phyloP scores from a whole-genome alignment of 176 grass and related monocot species.

The Saccharum officinarum region DNA sequence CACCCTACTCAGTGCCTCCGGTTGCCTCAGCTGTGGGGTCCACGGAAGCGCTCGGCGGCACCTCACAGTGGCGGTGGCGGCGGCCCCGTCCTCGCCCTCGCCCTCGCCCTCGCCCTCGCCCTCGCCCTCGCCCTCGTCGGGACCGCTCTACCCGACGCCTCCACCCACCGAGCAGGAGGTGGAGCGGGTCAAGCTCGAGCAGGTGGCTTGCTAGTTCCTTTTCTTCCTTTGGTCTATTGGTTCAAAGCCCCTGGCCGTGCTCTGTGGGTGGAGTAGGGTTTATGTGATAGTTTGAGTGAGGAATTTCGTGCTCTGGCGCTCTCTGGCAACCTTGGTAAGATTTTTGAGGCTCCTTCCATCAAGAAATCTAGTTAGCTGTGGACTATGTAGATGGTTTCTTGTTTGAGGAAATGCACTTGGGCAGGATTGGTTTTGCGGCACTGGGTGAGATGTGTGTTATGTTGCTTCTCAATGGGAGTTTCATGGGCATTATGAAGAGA shows the following conservation, averaged over 20 bases:
- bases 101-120: too few species aligned
- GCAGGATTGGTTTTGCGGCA: background rate
- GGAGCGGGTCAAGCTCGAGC: constrained; percentile 71
- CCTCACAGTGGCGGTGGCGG: constrained; percentile 7
- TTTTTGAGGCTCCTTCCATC: background rate
- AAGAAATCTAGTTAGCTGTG: background rate
- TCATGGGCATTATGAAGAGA: too few species aligned
- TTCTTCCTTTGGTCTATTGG: background rate
- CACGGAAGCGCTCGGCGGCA: constrained; percentile 17
- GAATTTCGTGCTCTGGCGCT: background rate
- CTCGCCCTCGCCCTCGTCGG: constrained; percentile 24
- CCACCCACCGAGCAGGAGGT: constrained; percentile 46
- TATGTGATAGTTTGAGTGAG: constrained; percentile 1
- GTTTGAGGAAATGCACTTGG: constrained; percentile 12
- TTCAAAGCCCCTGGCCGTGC: background rate
- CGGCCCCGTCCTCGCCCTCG: background rate
- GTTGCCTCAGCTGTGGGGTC: background rate
- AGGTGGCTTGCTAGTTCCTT: constrained; percentile 47
- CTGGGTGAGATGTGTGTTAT: background rate
- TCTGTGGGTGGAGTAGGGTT: constrained; percentile 18
- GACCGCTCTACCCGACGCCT: constrained; percentile 41
- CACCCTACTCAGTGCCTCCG: background rate
- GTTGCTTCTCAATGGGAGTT: too few species aligned
- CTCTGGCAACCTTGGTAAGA: background rate
- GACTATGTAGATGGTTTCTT: background rate